phyloP scores from a whole-genome alignment of 129 eudicot species.

The Apium graveolens region DNA sequence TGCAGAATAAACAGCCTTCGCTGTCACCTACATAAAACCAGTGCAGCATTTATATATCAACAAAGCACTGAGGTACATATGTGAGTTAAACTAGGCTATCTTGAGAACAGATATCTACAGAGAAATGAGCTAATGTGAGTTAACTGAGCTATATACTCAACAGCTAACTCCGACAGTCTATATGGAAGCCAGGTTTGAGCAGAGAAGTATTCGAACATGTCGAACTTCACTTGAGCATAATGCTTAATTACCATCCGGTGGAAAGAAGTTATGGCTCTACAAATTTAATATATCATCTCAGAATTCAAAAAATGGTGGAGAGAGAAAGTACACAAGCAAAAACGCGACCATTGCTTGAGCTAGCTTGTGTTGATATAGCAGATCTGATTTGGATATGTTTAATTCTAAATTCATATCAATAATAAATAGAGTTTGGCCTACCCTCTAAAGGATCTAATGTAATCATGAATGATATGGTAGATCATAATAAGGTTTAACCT shows the following conservation, averaged over 20 bases:
- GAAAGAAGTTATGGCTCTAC: not conserved
- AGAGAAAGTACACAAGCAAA: not conserved
- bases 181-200: not conserved
- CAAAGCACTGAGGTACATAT: not conserved
- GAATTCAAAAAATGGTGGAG: not conserved
- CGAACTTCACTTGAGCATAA: not conserved
- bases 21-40: constrained; percentile 42
- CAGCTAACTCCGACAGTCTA: too few relatives aligned
- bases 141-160: not conserved
- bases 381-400: not conserved
- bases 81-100: not conserved
- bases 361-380: not conserved
- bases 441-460: not conserved
- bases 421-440: not conserved
- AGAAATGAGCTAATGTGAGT: not conserved
- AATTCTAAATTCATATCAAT: not conserved
- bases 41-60: not conserved
- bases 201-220: not conserved
- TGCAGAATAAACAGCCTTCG: constrained; percentile 66
- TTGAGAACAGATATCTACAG: not conserved
- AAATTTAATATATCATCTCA: not conserved
- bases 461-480: not conserved
- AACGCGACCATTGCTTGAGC: not conserved
- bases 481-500: not conserved
- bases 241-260: not conserved